Percentiles rank a stretch among this genome's conserved stretches.
These are phyloP conservation scores for Trametes polyzona DNA, from an alignment of 1,284 basidiomycete genomes.

Conservation along the genomic window DNA sequence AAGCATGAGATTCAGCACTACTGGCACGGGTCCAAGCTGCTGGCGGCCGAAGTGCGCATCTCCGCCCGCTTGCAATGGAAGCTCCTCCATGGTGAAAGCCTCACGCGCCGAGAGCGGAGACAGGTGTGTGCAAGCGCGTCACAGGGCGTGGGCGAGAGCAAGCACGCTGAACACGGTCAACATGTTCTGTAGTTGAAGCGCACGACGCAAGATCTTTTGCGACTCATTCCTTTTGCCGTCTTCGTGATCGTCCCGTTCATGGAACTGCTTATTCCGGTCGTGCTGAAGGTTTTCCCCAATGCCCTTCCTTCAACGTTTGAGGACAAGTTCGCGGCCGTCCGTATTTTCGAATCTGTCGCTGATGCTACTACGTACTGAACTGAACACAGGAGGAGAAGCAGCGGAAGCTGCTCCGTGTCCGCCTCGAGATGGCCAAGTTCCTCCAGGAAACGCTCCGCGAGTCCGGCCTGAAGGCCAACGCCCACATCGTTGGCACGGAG, in stretches of 20 bases:
- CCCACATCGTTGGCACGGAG: slow-evolving; percentile 89
- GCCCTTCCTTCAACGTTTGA: slow-evolving; percentile 99
- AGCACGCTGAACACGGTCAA: slow-evolving; percentile 2
- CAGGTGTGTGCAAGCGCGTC: slow-evolving; percentile 59
- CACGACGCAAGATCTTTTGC: slow-evolving; percentile 91
- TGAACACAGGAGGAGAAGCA: slow-evolving; percentile 90
- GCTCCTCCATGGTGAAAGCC: slow-evolving; percentile 87
- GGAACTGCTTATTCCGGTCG: slow-evolving; percentile 96
- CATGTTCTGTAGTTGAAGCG: slow-evolving; percentile 71
- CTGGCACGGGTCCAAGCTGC: slow-evolving; percentile 95
- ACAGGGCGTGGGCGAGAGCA: neutral
- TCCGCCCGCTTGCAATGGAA: slow-evolving; percentile 89
- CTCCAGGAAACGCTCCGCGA: slow-evolving; percentile 96
- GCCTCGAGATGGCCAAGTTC: slow-evolving; percentile 99
- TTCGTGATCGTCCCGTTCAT: slow-evolving; percentile 98
- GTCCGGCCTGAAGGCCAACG: slow-evolving; percentile 90
- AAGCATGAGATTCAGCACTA: slow-evolving; percentile 98
- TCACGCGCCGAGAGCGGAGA: slow-evolving; percentile 93
- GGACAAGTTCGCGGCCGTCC: slow-evolving; percentile 90
- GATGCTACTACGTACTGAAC: neutral
- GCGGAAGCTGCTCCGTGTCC: slow-evolving; percentile 91
- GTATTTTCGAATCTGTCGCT: slow-evolving; percentile 33
- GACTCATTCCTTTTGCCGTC: slow-evolving; percentile 93
- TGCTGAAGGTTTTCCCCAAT: slow-evolving; percentile 97
- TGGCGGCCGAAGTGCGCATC: slow-evolving; percentile 94